Base-by-base conservation (phyloP, 192 early-diverging fungal genomes). In the Entophlyctis luteolus region DNA sequence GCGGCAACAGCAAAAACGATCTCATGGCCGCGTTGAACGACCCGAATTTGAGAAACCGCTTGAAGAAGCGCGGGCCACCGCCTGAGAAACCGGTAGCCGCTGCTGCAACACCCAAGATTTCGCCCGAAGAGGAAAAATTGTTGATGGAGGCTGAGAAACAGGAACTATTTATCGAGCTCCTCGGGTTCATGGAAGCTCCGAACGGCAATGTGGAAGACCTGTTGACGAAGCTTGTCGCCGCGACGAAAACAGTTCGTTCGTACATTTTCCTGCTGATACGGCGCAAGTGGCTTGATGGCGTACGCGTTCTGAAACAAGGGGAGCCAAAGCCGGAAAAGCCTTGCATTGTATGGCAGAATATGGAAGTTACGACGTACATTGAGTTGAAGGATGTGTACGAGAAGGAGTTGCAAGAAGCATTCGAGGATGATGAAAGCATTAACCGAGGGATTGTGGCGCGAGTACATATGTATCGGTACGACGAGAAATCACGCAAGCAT, bases 121-220 rank as follows among this genome's bases (percentile, higher is more conserved):
- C 73, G 14, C 34, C 75, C 14, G 66, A 48, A 54, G 59, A 73
- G 32, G 39, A 37, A 10, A 48, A 72, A 29, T 14, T 35, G 31
- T 23, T 48, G 4, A 52, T 46, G 2, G 76, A 73, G 49, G 58
- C 55, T 12, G 72, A 76, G 36, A 65, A 71, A 31, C 65, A 77
- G 50, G 74, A 79, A 10, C 56, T 77, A 14, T 74, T 81, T 47
- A 80, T 79, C 23, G 81, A 82, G 63, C 58, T 82, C 62, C 52
- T 82, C 18, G 81, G 81, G 16, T 82, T 73, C 62, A 82, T 82
- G 81, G 75, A 82, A 60, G 74, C 81, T 3, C 78, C 81, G 12
- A 74, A 74, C 50, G 81, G 81, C 10, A 75, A 70, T 52, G 62
- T 82, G 16, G 76, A 78, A 60, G 81, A 82, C 37, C 60, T 79